Evolutionary conservation across 1,284 basidiomycete species (phyloP), one percentile per base, ranked within the genome.

Genomic region (Megacollybia platyphylla): DNA sequence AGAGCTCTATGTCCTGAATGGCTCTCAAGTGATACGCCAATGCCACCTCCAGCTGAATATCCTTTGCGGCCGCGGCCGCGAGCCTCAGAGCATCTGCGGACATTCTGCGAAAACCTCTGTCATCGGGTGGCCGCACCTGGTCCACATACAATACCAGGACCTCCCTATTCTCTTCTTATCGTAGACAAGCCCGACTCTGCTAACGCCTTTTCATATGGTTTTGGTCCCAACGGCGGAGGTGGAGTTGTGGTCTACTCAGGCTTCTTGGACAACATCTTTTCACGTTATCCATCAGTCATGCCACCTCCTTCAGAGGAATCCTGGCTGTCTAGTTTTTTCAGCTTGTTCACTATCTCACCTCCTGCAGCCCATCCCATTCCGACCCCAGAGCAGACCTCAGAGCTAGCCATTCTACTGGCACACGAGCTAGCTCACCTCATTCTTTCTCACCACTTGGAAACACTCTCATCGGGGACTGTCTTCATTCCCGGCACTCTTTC

Each of bases 181-280:
- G 76, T 91, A 42, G 85, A 92, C 46, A 76, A 79, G 45, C 79
- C 87, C 0, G 78, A 83, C 41, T 67, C 77, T 24, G 71, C 71
- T 11, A 94, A 92, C 53, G 90, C 90, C 1, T 91, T 94, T 55
- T 88, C 85, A 1, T 92, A 90, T 55, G 89, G 90, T 1, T 93
- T 93, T 52, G 90, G 90, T 9, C 84, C 86, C 1, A 76, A 88
- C 52, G 87, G 89, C 20, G 87, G 83, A 0, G 88, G 87, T 42
- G 90, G 90, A 1, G 75, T 94, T 44, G 90, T 94, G 40, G 77
- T 94, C 2, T 92, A 87, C 57, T 87, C 85, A 4, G 90, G 89
- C 6, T 86, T 92, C 59, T 56, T 93, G 38, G 84, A 92, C 54
- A 77, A 87, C 38, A 79, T 92, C 36, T 64, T 92, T 36, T 57